A percentile compares a stretch with the other conserved stretches of the same genome.
These are phyloP conservation scores for Coemansia sp. DNA, from an alignment of 371 early-diverging fungal species.

Conservation along the genomic window DNA sequence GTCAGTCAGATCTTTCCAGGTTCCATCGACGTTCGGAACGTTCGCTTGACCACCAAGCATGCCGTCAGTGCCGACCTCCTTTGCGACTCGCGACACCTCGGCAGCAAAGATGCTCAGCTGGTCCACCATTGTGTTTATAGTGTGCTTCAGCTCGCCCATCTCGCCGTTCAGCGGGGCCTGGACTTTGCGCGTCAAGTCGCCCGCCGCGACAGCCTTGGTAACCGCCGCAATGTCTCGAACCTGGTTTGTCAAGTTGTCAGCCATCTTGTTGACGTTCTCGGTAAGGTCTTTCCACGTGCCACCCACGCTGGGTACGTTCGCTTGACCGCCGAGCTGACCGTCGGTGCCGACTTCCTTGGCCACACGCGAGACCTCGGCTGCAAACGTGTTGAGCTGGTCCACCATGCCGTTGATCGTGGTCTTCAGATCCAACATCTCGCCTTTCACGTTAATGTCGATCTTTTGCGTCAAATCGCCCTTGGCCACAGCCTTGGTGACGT, in stretches of 20 bases:
- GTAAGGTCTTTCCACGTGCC: constrained; percentile 71
- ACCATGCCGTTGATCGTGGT: constrained; percentile 70
- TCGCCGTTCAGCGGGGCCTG: constrained; percentile 65
- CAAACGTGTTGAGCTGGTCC: constrained; percentile 57
- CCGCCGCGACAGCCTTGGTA: constrained; percentile 62
- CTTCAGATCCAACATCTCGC: constrained; percentile 67
- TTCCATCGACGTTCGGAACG: constrained; percentile 49
- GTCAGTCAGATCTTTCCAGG: constrained; percentile 57
- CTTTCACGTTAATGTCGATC: constrained; percentile 62
- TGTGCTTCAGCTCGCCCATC: constrained; percentile 65
- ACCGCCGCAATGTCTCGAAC: constrained; percentile 47
- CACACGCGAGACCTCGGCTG: constrained; percentile 53
- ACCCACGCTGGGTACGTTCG: constrained; percentile 20
- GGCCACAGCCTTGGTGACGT: constrained; percentile 56
- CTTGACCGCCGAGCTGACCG: constrained; percentile 45
- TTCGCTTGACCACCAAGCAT: constrained; percentile 52
- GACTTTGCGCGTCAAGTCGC: constrained; percentile 69
- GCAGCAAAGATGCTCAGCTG: constrained; percentile 48
- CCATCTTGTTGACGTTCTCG: constrained; percentile 58
- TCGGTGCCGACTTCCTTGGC: constrained; percentile 56
- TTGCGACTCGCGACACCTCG: constrained; percentile 51
- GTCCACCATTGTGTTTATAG: constrained; percentile 66
- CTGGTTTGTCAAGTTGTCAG: constrained; percentile 57
- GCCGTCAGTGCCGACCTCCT: constrained; percentile 53
- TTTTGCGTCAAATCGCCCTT: constrained; percentile 62